Percentiles rank a stretch among this genome's conserved stretches.
These are phyloP conservation scores for Metarhizium album DNA, from an alignment of 2,329 filamentous ascomycete species.

Conservation along the genomic window DNA sequence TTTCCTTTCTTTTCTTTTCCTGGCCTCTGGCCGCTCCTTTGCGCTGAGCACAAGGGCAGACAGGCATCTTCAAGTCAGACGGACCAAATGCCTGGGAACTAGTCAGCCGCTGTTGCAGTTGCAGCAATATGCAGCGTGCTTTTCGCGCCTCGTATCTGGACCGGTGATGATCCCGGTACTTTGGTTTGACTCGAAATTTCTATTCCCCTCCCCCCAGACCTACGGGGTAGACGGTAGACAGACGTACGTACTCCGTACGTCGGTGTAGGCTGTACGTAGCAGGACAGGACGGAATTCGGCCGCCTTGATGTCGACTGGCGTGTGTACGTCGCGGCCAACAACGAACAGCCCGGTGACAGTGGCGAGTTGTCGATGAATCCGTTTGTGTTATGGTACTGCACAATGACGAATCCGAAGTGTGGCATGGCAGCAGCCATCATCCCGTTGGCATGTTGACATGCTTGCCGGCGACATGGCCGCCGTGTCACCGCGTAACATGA, in stretches of 20 bases:
- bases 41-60: neutral
- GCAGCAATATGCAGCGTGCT: neutral
- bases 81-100: neutral
- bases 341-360: neutral
- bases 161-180: neutral
- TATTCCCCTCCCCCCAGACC: too few relatives aligned
- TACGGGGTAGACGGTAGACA: neutral
- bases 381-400: neutral
- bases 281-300: neutral
- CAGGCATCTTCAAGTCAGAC: neutral
- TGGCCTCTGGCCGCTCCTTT: neutral
- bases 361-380: neutral
- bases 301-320: neutral
- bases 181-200: neutral
- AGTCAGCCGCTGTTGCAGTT: neutral
- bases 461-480: too few relatives aligned
- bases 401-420: neutral
- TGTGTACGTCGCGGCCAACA: neutral
- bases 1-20: neutral
- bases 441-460: too few relatives aligned
- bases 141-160: neutral
- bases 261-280: too few relatives aligned
- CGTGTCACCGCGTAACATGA: too few relatives aligned
- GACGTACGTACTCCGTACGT: neutral
- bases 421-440: too few relatives aligned